Base-by-base conservation (phyloP, 768 basidiomycete genomes). In the Trametes punicea region DNA sequence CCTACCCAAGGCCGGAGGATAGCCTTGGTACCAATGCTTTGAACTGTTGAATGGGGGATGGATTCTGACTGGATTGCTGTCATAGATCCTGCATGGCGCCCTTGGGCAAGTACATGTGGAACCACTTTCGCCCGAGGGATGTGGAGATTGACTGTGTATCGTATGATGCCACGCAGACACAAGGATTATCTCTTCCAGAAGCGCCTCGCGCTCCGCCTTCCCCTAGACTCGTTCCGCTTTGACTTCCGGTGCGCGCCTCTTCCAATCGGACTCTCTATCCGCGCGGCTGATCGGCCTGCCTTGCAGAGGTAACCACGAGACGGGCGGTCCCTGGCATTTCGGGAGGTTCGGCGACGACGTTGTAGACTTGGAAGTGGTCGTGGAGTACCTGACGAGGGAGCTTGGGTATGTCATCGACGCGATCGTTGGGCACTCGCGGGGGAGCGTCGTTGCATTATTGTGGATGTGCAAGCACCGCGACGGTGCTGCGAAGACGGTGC, bases 141-240 rank as follows among this genome's bases (percentile, higher is more conserved):
- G n/a, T n/a, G n/a, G 9, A n/a, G 20, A 31, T 21, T 56, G 38
- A 56, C 46, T 31, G 16, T 8, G 33, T 11, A 7, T 13, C 16
- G n/a, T 25, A 16, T 15, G 10, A 8, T 16, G 18, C 23, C 64
- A 45, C 23, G 21, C 69, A 92, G 90, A 64, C 90, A 93, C 70
- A 91, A 91, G 64, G 86, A 93, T 67, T 93, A 93, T 71, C 68
- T 93, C 45, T 91, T 87, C 74, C 86, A 88, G 69, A 85, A 84
- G 65, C 81, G 79, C 13, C 81, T 93, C 18, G 88, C 87, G 2
- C 67, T 70, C 34, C 75, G 73, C 33, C 69, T 91, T 13, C 85
- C 88, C 0, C 64, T 88, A 21, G 90, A 93, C 68, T 91, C 89
- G 2, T 91, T 93, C 67, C 80, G 90, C 29, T 91, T 93, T 64